Evolutionary conservation across 2,329 filamentous ascomycete genomes (phyloP).

Genomic region (Lasiodiplodia sp.): DNA sequence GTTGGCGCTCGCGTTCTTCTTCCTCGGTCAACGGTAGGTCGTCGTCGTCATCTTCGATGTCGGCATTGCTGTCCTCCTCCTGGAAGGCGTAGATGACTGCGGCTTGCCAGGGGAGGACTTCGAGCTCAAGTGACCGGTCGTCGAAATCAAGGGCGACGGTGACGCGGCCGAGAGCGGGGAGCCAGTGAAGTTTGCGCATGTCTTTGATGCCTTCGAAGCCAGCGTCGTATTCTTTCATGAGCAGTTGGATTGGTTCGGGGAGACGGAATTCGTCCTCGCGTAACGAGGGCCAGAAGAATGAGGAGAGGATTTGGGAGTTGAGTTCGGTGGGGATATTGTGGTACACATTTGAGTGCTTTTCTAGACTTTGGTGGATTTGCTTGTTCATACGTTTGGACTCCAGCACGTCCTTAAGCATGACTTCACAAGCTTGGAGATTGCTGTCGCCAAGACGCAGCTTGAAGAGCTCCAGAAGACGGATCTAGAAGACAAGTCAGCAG

Average conservation of each 20-base stretch:
- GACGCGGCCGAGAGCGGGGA: conserved; percentile 81
- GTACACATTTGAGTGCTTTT: conserved; percentile 33
- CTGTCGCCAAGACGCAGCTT: conserved; percentile 88
- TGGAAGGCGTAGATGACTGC: conserved; percentile 87
- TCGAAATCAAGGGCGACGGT: conserved; percentile 82
- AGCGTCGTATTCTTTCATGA: conserved; percentile 74
- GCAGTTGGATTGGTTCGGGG: conserved; percentile 63
- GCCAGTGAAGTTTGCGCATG: conserved; percentile 86
- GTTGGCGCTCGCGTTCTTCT: conserved; percentile 36
- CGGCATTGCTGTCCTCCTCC: conserved; percentile 42
- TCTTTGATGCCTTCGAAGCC: conserved; percentile 83
- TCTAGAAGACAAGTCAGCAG: conserved; percentile 12
- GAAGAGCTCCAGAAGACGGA: conserved; percentile 82
- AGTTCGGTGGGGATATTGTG: conserved; percentile 53
- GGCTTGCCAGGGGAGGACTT: conserved; percentile 85
- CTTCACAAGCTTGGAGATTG: conserved; percentile 89
- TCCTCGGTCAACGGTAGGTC: background rate
- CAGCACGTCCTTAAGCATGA: conserved; percentile 93
- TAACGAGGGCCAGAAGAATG: conserved; percentile 90
- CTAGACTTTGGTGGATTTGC: conserved; percentile 54
- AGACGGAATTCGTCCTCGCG: conserved; percentile 73
- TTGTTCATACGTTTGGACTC: conserved; percentile 80
- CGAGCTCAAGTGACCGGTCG: conserved; percentile 76
- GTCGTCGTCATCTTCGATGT: background rate
- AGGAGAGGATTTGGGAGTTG: conserved; percentile 85